A percentile compares a stretch with the other conserved stretches of the same genome.
These are phyloP conservation scores for Phytophthora megakarya DNA, from an alignment of 352 stramenopile species.

Conservation along the genomic window DNA sequence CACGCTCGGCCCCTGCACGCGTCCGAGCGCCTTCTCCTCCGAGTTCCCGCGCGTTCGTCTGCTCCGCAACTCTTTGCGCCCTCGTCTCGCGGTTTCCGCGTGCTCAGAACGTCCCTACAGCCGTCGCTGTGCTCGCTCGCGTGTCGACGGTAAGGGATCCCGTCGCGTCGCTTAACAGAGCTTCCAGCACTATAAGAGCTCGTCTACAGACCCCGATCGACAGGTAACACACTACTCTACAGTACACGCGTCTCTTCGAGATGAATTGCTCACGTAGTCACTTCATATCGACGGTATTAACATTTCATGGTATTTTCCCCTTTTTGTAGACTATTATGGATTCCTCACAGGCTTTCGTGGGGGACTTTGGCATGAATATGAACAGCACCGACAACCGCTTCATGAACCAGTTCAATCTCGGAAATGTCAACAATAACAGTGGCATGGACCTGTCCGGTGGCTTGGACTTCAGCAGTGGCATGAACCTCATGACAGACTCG, in stretches of 20 bases:
- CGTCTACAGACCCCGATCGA: neutral
- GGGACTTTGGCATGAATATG: constrained; percentile 75
- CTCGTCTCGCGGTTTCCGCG: constrained; percentile 15
- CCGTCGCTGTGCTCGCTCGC: constrained; percentile 16
- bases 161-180: constrained; percentile 11
- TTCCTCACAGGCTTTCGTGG: constrained; percentile 72
- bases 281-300: neutral
- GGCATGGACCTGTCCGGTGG: constrained; percentile 50
- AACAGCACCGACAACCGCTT: constrained; percentile 70
- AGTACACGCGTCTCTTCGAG: constrained; percentile 7
- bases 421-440: constrained; percentile 18
- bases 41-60: constrained; percentile 7
- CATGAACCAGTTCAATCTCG: constrained; percentile 76
- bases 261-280: neutral
- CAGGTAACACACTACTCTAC: constrained; percentile 12
- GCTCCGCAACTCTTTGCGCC: constrained; percentile 15
- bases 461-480: constrained; percentile 69
- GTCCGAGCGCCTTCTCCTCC: constrained; percentile 19
- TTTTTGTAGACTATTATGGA: constrained; percentile 51
- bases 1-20: constrained; percentile 22
- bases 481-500: constrained; percentile 74
- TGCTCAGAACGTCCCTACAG: constrained; percentile 8
- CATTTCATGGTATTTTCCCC: neutral
- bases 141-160: constrained; percentile 5
- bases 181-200: constrained; percentile 19